A percentile compares a stretch with the other conserved stretches of the same genome.
These are phyloP conservation scores for Epichloe sibirici DNA, from an alignment of 2,329 filamentous ascomycete species.

Conservation along the genomic window DNA sequence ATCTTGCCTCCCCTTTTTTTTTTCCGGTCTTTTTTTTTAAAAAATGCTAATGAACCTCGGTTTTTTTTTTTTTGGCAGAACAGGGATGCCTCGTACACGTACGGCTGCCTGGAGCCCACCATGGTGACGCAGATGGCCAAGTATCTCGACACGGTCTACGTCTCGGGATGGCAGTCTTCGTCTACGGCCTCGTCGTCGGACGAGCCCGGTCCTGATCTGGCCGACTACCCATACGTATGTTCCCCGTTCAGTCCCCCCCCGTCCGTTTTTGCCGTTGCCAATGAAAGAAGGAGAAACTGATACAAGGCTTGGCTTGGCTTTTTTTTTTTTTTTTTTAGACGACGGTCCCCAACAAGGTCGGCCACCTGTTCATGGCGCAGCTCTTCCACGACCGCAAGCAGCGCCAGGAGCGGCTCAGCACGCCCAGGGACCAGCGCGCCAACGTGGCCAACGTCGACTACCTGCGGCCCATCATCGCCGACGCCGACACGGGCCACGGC, in stretches of 20 bases:
- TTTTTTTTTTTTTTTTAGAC: slow-evolving; percentile 42
- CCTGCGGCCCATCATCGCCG: slow-evolving; percentile 88
- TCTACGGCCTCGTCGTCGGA: slow-evolving; percentile 91
- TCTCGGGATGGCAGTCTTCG: slow-evolving; percentile 97
- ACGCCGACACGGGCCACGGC: slow-evolving; percentile 94
- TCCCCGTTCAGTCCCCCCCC: not conserved
- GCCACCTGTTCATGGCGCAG: slow-evolving; percentile 95
- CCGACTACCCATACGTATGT: slow-evolving; percentile 84
- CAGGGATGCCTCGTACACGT: slow-evolving; percentile 82
- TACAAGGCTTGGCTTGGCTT: too few species aligned
- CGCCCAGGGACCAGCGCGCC: slow-evolving; percentile 57
- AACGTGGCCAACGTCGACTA: slow-evolving; percentile 79
- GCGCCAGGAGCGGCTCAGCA: slow-evolving; percentile 80
- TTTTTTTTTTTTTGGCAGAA: slow-evolving; percentile 35
- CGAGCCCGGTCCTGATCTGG: slow-evolving; percentile 93
- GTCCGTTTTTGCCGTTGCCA: too few species aligned
- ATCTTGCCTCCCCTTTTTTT: not conserved
- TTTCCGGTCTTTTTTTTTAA: not conserved
- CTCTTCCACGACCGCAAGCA: slow-evolving; percentile 99
- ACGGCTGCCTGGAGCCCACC: slow-evolving; percentile 92
- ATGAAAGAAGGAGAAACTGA: too few species aligned
- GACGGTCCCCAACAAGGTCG: slow-evolving; percentile 95
- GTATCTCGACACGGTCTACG: slow-evolving; percentile 96
- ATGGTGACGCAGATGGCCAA: slow-evolving; percentile 99
- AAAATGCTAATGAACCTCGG: not conserved